These are phyloP conservation scores for Quercus gilva DNA, from an alignment of 306 rosid genomes.

Conservation along the genomic window DNA sequence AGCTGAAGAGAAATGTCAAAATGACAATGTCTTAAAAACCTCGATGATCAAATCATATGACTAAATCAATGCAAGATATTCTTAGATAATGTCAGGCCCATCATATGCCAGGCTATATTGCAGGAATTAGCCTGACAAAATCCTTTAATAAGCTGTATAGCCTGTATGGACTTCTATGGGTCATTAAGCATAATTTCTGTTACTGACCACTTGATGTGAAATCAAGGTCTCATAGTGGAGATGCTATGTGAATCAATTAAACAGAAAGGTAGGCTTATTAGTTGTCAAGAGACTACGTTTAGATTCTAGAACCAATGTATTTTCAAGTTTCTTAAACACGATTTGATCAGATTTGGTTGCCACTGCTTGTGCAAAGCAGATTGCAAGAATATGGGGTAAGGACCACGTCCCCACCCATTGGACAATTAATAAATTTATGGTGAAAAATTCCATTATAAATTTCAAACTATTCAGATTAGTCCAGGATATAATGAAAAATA, in stretches of 20 bases:
- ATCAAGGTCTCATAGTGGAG: not conserved
- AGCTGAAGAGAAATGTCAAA: slow-evolving; percentile 54
- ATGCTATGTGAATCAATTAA: not conserved
- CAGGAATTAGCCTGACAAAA: not conserved
- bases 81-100: not conserved
- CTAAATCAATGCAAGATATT: not conserved
- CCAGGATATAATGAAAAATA: too few species aligned
- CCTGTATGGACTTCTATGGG: not conserved
- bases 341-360: not conserved
- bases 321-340: not conserved
- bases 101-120: not conserved
- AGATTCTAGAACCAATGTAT: not conserved
- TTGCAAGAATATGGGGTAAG: not conserved
- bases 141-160: not conserved
- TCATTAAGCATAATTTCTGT: not conserved
- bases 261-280: not conserved
- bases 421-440: not conserved
- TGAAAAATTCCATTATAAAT: not conserved
- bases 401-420: not conserved
- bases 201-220: not conserved
- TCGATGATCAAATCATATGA: not conserved
- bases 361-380: not conserved
- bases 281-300: not conserved
- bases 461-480: too few species aligned
- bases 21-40: slow-evolving; percentile 23